Base-by-base conservation (phyloP, 805 yeast genomes). In the Alloascoidea africana region DNA sequence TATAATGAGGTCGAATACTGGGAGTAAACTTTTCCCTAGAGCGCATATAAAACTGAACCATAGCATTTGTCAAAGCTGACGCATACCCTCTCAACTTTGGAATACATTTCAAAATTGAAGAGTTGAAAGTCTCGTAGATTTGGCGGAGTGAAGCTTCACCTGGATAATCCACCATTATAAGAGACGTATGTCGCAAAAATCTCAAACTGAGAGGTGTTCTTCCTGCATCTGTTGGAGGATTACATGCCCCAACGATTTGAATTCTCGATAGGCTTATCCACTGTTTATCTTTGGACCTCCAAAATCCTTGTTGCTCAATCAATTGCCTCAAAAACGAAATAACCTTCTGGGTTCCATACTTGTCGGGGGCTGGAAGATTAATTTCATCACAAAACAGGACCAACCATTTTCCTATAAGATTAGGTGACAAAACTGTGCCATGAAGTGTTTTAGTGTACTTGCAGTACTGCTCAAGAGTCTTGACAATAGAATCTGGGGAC, bases 231-330 rank as follows among this genome's bases (percentile, higher is more conserved):
- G 76, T 65, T 0, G 95, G 77, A 1, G 96, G 91, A 49, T 89
- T 89, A 53, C 97, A 89, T 0, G 97, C 96, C 5, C 93, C 96
- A n/a, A 86, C 91, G 57, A 89, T 66, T 49, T 81, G 93, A 17
- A 89, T 63, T 35, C 75, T 66, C 14, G 65, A 59, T 5, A 85
- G 42, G 0, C 59, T 44, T 1, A 87, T 73, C 94, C 96, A 89
- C 17, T 64, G 63, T 35, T 65, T 62, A 18, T 70, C 72, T 6
- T 55, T 48, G 0, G 65, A 55, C 36, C 72, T 64, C 91, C 94
- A 85, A 50, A 85, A 89, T 0, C 96, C 96, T 1, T 60, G 53
- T 15, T 68, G 67, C 44, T 80, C 89, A 4, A 83, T 59, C 49
- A 89, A 49, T 46, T 83, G 89, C 34, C 96, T 68, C 41, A 89